Evolutionary conservation across 169 alveolate species (phyloP), one percentile per base, ranked within the genome.

Genomic region (Plasmodium ovale): DNA sequence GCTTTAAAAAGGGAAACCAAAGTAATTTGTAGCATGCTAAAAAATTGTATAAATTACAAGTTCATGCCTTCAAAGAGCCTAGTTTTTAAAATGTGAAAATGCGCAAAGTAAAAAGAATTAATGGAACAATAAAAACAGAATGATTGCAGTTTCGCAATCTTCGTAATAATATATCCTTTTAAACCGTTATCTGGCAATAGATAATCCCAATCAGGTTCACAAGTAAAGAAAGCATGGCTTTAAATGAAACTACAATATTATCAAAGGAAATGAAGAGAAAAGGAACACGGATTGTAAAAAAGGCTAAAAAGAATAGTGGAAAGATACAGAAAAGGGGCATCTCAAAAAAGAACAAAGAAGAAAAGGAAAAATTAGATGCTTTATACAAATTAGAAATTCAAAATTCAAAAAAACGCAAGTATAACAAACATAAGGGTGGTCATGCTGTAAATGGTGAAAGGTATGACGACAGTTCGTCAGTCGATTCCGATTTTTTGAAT

Each of bases 361-460:
- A 77, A 37, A 77, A 77, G 56, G 51, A 42, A 16, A 74, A 74
- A 62, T 62, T 77, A 77, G 68, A 77, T 77, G 89, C 60, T 37
- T 39, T 77, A 54, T 77, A 77, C 49, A 62, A 60, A 56, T 37
- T 77, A 67, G 89, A 77, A 77, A 62, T 77, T 47, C n/a, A 77
- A 77, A 77, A 77, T 58, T 62, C 23, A 33, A 47, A 64, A 77
- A 77, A 77, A 37, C 56, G 69, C n/a, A 77, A 64, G 37, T 14
- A 27, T 12, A 23, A 39, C 23, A 64, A 77, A 53, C 5, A 33
- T 10, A 21, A 51, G 4, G 73, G 59, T 25, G 47, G 23, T 51
- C 27, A 44, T 29, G n/a, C n/a, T n/a, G n/a, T n/a, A n/a, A n/a
- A n/a, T n/a, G n/a, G n/a, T n/a, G n/a, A n/a, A n/a, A n/a, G n/a